Conservation (phyloP, 1,139 yeast species). For the Scheffersomyces stambukii region DNA sequence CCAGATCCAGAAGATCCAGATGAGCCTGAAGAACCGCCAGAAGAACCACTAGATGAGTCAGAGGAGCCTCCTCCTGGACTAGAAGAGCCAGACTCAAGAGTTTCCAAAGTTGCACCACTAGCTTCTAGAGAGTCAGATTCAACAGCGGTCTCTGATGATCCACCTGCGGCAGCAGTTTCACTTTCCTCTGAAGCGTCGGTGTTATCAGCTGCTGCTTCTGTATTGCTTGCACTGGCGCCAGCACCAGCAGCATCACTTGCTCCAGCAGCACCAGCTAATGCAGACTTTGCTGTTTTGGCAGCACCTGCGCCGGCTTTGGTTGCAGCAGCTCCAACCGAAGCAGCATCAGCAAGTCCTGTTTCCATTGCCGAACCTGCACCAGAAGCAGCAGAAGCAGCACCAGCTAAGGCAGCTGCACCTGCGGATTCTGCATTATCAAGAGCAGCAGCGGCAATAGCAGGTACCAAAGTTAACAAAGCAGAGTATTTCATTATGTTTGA, state of each 20-base stretch:
- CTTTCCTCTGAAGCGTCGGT: not conserved
- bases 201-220: not conserved
- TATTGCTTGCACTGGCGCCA: not conserved
- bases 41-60: not conserved
- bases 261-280: slow-evolving; percentile 2
- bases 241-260: not conserved
- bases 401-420: slow-evolving; percentile 1
- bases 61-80: not conserved
- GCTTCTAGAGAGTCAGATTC: slow-evolving; percentile 1
- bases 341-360: not conserved
- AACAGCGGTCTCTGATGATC: slow-evolving; percentile 1
- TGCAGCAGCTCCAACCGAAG: slow-evolving; percentile 1
- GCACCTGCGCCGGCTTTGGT: slow-evolving; percentile 1
- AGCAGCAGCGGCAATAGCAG: slow-evolving; percentile 4
- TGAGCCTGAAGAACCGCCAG: slow-evolving; percentile 1
- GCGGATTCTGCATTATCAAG: slow-evolving; percentile 2
- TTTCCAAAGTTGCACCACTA: slow-evolving; percentile 1
- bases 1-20: slow-evolving; percentile 1
- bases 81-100: not conserved
- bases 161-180: not conserved
- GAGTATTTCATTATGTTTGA: too few relatives aligned
- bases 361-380: not conserved
- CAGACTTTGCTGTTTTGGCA: slow-evolving; percentile 1
- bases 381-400: not conserved
- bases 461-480: too few relatives aligned